A percentile compares a stretch with the other conserved stretches of the same genome.
phyloP scores from a whole-genome alignment of 352 stramenopile species.

The Thalassiosira mediterranea region DNA sequence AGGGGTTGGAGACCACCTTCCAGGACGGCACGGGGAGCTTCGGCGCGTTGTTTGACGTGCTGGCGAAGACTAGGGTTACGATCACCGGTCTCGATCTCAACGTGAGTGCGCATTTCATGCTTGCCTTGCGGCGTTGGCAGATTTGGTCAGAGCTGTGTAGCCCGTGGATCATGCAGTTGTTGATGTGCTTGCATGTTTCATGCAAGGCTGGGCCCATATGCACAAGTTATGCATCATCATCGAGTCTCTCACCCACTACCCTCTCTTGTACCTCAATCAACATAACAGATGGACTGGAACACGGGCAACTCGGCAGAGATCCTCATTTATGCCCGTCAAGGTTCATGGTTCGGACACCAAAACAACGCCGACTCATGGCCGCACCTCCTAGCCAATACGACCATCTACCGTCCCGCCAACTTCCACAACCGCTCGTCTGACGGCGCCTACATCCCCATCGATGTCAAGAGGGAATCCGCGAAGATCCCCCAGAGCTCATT shows the following conservation, averaged over 20 bases:
- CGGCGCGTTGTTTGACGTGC: conserved; percentile 40
- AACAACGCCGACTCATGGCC: conserved; percentile 31
- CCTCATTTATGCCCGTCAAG: conserved; percentile 34
- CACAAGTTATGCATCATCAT: too few relatives aligned
- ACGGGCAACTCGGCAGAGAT: conserved; percentile 12
- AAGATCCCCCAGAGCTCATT: conserved; percentile 27
- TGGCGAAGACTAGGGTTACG: conserved; percentile 23
- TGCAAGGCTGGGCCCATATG: too few relatives aligned
- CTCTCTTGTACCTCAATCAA: background rate
- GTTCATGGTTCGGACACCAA: conserved; percentile 47
- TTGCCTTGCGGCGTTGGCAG: too few relatives aligned
- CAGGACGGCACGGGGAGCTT: conserved; percentile 34
- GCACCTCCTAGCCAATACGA: conserved; percentile 35
- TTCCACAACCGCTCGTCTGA: conserved; percentile 32
- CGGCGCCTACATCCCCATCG: conserved; percentile 23
- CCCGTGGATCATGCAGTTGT: background rate
- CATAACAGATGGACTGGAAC: conserved; percentile 42
- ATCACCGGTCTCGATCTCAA: conserved; percentile 46
- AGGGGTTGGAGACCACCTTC: conserved; percentile 31
- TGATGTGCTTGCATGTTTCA: too few relatives aligned
- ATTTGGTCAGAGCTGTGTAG: too few relatives aligned
- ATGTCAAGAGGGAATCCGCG: conserved; percentile 30
- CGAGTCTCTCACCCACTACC: background rate
- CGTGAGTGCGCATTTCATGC: conserved; percentile 18
- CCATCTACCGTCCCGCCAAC: conserved; percentile 23